These are phyloP conservation scores for Penicillium sp. DNA, from an alignment of 2,329 filamentous ascomycete species.

Conservation along the genomic window DNA sequence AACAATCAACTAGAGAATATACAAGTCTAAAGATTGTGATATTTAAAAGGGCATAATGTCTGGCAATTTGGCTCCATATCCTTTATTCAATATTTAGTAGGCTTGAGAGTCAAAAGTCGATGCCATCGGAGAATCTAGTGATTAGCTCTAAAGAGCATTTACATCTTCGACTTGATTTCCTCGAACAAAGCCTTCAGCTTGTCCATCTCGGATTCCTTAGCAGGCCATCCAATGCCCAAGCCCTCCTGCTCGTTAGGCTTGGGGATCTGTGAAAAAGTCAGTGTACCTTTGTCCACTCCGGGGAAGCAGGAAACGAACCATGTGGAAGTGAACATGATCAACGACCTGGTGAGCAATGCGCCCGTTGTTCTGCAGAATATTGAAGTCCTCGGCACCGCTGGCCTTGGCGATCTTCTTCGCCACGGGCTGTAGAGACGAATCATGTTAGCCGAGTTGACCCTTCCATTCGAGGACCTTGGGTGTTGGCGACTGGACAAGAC, in stretches of 20 bases:
- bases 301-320: conserved; percentile 52
- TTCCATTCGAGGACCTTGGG: conserved; percentile 21
- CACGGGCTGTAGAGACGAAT: conserved; percentile 54
- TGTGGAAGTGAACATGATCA: conserved; percentile 92
- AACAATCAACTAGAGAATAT: conserved; percentile 7
- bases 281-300: background rate
- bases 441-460: conserved; percentile 4
- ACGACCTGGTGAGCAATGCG: conserved; percentile 85
- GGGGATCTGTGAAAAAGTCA: conserved; percentile 61
- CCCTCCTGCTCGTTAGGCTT: conserved; percentile 84
- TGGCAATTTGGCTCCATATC: background rate
- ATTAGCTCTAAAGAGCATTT: conserved; percentile 14
- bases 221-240: conserved; percentile 73
- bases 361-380: conserved; percentile 95
- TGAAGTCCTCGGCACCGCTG: conserved; percentile 74
- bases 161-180: conserved; percentile 88
- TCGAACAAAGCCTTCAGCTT: conserved; percentile 72
- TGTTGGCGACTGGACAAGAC: background rate
- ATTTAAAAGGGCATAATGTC: background rate
- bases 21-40: background rate
- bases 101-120: background rate
- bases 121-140: background rate
- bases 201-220: conserved; percentile 71
- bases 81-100: background rate
- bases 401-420: conserved; percentile 82